phyloP scores from a whole-genome alignment of 2,329 filamentous ascomycete genomes.

The Talaromyces sp. region DNA sequence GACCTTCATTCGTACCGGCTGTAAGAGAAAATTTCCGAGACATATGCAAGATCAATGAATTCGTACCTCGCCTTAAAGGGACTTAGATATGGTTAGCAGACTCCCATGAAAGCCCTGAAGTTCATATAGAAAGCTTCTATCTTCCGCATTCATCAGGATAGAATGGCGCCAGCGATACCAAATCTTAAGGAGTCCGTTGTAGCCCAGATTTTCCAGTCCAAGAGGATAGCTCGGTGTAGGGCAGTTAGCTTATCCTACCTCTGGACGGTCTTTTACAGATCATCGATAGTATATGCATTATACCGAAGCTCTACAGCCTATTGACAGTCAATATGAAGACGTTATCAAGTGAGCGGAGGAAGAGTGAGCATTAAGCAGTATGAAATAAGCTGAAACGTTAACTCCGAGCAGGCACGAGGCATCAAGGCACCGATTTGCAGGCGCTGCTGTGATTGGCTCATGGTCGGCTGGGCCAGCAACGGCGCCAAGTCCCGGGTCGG shows the following conservation, averaged over 20 bases:
- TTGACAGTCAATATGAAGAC: neutral
- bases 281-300: neutral
- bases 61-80: neutral
- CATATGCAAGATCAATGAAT: neutral
- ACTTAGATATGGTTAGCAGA: neutral
- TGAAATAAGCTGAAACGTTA: neutral
- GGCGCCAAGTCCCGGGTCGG: conserved; percentile 5
- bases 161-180: neutral
- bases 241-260: neutral
- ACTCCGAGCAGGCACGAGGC: neutral
- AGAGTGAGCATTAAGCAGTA: neutral
- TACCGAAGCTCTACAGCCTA: neutral
- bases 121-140: neutral
- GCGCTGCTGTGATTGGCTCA: neutral
- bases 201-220: neutral
- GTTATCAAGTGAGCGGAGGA: neutral
- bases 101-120: neutral
- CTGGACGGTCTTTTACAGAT: neutral
- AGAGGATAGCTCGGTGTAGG: neutral
- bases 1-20: neutral
- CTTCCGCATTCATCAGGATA: neutral
- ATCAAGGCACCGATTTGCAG: neutral
- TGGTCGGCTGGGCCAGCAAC: neutral
- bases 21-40: too few species aligned
- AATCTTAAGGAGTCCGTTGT: neutral